Evolutionary conservation across 2,329 filamentous ascomycete species (phyloP).

Genomic region (Claviceps cyperi): DNA sequence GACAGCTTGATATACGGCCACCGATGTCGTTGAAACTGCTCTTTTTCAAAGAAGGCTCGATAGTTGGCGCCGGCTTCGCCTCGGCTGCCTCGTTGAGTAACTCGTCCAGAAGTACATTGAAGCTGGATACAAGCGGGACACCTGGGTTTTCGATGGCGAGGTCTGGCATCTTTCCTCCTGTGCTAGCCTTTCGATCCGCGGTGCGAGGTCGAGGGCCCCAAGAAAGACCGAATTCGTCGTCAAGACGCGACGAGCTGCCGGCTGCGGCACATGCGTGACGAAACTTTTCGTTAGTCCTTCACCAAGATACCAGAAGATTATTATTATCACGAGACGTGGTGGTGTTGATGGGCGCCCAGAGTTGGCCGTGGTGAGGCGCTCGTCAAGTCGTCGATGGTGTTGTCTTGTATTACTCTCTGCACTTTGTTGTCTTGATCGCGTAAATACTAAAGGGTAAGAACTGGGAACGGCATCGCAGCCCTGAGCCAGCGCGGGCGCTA

Average conservation of each 20-base stretch:
- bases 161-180: conserved; percentile 34
- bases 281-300: not conserved
- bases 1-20: conserved; percentile 25
- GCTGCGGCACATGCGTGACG: not conserved
- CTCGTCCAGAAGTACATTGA: conserved; percentile 37
- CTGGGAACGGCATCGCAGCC: too few relatives aligned
- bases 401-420: not conserved
- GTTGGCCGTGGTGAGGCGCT: not conserved
- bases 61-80: conserved; percentile 42
- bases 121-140: conserved; percentile 37
- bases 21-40: conserved; percentile 43
- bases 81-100: conserved; percentile 44
- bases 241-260: not conserved
- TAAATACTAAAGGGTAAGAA: too few relatives aligned
- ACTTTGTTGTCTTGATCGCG: too few relatives aligned
- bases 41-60: conserved; percentile 65
- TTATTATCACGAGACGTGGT: too few relatives aligned
- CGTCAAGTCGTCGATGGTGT: not conserved
- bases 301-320: not conserved
- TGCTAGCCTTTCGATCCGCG: not conserved
- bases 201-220: not conserved
- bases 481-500: too few relatives aligned
- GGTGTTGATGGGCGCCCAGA: not conserved
- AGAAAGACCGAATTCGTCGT: not conserved
- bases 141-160: conserved; percentile 30